These are phyloP conservation scores for Xylariales sp. DNA, from an alignment of 2,329 filamentous ascomycete genomes.

Conservation along the genomic window DNA sequence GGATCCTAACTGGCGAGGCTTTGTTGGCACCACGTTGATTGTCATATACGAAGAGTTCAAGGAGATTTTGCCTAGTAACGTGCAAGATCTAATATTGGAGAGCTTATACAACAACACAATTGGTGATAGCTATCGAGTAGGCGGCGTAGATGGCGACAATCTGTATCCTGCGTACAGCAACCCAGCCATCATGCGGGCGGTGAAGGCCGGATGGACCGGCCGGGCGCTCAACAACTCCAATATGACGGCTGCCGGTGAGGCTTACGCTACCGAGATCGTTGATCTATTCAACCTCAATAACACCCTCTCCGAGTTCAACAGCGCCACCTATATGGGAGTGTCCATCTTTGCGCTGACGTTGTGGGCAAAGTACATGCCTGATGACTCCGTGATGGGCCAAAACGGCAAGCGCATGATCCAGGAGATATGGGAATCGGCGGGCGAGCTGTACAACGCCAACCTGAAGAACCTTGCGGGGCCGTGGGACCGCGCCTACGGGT, in stretches of 20 bases:
- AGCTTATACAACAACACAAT: slow-evolving; percentile 42
- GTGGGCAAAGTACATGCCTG: slow-evolving; percentile 44
- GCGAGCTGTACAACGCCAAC: slow-evolving; percentile 42
- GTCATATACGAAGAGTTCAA: slow-evolving; percentile 45
- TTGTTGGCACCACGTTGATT: slow-evolving; percentile 46
- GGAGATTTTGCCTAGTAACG: slow-evolving; percentile 23
- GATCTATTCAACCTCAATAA: slow-evolving; percentile 43
- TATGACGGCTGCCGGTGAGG: slow-evolving; percentile 44
- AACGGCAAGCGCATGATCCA: slow-evolving; percentile 38
- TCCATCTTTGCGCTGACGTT: slow-evolving; percentile 45
- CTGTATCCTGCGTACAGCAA: slow-evolving; percentile 50
- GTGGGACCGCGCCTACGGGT: slow-evolving; percentile 51
- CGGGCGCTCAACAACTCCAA: slow-evolving; percentile 39
- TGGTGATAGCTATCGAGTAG: slow-evolving; percentile 48
- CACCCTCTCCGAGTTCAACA: slow-evolving; percentile 34
- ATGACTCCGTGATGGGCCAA: slow-evolving; percentile 37
- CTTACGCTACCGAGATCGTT: slow-evolving; percentile 40
- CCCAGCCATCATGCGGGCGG: slow-evolving; percentile 42
- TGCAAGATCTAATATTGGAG: slow-evolving; percentile 31
- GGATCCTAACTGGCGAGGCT: slow-evolving; percentile 52
- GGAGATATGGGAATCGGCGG: slow-evolving; percentile 38
- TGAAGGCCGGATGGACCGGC: slow-evolving; percentile 45
- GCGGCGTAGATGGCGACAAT: slow-evolving; percentile 47
- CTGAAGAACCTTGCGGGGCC: slow-evolving; percentile 47
- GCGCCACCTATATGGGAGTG: slow-evolving; percentile 46